Conservation (phyloP, 176 grass and related monocot species). For the Zizania latifolia region DNA sequence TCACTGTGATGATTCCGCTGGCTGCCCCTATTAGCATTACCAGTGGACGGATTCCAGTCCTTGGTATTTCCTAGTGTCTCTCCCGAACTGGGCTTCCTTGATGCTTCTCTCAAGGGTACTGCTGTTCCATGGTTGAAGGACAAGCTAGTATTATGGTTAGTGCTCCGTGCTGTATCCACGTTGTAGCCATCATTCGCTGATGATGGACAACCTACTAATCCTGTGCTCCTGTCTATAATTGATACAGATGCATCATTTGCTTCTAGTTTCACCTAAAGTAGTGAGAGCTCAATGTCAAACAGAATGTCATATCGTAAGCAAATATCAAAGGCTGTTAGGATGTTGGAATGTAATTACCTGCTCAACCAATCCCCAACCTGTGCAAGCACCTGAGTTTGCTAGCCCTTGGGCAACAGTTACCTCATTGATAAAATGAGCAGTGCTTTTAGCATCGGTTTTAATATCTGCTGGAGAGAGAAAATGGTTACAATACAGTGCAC, state of each 20-base stretch:
- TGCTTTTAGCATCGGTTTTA: constrained; percentile 5
- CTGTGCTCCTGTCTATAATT: not conserved
- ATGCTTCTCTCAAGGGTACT: not conserved
- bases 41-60: constrained; percentile 26
- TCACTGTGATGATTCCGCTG: constrained; percentile 32
- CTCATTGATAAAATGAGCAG: constrained; percentile 4
- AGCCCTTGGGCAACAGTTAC: constrained; percentile 11
- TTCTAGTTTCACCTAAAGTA: constrained; percentile 20
- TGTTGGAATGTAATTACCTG: constrained; percentile 32
- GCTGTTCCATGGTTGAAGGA: constrained; percentile 18
- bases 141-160: constrained; percentile 13
- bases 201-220: constrained; percentile 26
- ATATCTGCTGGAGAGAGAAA: constrained; percentile 32
- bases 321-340: not conserved
- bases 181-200: constrained; percentile 22
- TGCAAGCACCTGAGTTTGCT: not conserved
- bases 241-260: constrained; percentile 10
- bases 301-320: not conserved
- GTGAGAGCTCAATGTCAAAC: not conserved
- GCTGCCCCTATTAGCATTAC: constrained; percentile 33
- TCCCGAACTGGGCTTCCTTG: constrained; percentile 41
- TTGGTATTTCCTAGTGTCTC: constrained; percentile 33
- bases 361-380: constrained; percentile 26
- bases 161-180: constrained; percentile 6
- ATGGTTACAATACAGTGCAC: not conserved